These are phyloP conservation scores for Cordia subcordata DNA, from an alignment of 257 asterid species.

Conservation along the genomic window DNA sequence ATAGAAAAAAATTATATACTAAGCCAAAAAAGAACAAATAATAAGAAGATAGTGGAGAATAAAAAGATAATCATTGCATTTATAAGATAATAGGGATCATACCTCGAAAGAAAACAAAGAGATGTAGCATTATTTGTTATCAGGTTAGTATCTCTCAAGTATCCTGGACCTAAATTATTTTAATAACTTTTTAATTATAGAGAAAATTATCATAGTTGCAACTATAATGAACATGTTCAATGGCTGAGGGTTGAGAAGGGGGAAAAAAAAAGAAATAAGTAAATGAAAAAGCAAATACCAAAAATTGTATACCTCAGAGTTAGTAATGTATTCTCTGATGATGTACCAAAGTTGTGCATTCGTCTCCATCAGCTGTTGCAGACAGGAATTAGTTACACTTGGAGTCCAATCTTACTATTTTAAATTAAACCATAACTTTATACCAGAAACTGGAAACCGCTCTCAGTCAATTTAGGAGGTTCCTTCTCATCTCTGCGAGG, in stretches of 20 bases:
- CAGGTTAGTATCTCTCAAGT: too few species aligned
- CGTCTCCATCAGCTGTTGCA: slow-evolving; percentile 90
- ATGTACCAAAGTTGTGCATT: slow-evolving; percentile 99
- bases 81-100: background rate
- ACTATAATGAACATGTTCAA: background rate
- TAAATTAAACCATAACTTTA: slow-evolving; percentile 24
- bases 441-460: slow-evolving; percentile 98
- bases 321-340: slow-evolving; percentile 88
- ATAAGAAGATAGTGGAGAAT: too few species aligned
- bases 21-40: too few species aligned
- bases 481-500: slow-evolving; percentile 82
- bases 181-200: too few species aligned
- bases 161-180: too few species aligned
- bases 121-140: background rate
- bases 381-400: slow-evolving; percentile 30
- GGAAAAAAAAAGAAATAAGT: background rate
- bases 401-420: slow-evolving; percentile 12
- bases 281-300: slow-evolving; percentile 4
- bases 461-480: slow-evolving; percentile 78
- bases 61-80: too few species aligned
- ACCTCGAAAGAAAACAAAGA: background rate
- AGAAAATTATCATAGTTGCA: too few species aligned
- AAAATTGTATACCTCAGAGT: slow-evolving; percentile 69
- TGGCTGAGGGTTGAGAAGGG: background rate
- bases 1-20: background rate